Base-by-base conservation (phyloP, 371 early-diverging fungal genomes). In the Mucor piriformis region DNA sequence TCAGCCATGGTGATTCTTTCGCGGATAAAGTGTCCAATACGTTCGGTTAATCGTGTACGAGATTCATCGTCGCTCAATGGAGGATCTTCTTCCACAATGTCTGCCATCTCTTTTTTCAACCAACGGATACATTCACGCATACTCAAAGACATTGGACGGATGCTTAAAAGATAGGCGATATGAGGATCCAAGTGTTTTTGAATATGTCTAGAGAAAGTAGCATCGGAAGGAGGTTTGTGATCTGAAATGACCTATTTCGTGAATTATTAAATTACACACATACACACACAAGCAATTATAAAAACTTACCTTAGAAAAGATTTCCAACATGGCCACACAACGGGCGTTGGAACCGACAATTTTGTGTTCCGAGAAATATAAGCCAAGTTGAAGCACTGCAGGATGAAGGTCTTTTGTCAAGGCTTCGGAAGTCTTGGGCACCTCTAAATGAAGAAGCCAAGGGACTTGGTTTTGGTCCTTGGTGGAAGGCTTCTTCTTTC, bases 51-150 rank as follows among this genome's bases (percentile, higher is more conserved):
- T 47, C 81, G 69, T 32, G 59, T 69, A 46, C 77, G 73, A 27
- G 77, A 72, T 59, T 77, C 92, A 34, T 90, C 91, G 55, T 97
- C 99, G 1, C 91, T 79, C 43, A 92, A 72, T 35, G 81, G 77
- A 43, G 81, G 81, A 60, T 81, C 77, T 34, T 77, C 72, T 52
- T 81, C 81, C 4, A 81, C 81, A 61, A 81, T 81, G 52, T 81
- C 81, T 12, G 77, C 70, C 61, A 98, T 94, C 63, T 93, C 92
- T 62, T 85, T 82, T 78, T 97, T 97, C 59, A 98, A 76, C 74
- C 88, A 89, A 54, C 97, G 87, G 63, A 98, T 95, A 34, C 96
- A 95, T 43, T 92, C 93, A 61, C 91, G 92, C 97, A 98, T 97
- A 70, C 92, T 90, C 24, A 95, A 85, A 15, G 95, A 89, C 85